Evolutionary conservation across 768 basidiomycete species (phyloP), one percentile per base, ranked within the genome.

Genomic region (Leccinellum luteum): DNA sequence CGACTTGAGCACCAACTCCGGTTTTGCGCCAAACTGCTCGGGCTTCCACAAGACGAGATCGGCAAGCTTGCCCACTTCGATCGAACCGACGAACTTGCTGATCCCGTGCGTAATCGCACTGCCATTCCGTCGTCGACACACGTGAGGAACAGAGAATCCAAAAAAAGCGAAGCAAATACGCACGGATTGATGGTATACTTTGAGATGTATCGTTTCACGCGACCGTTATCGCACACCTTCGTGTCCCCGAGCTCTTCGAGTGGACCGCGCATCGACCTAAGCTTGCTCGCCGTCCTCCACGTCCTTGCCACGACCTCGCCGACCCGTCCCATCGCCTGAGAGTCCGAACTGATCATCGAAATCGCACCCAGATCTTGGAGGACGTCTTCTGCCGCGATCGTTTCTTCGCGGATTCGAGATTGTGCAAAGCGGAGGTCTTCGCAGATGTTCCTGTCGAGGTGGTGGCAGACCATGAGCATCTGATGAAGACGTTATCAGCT

Each of bases 381-480:
- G 17, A 98, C 89, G 68, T 99, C 97, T 72, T 99, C 97, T 1
- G 97, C 97, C 0, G 97, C 97, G 45, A 98, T 89, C 0, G 97
- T 99, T 76, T 98, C 96, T 0, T 85, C 93, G 34, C 97, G 85
- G 65, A 99, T 98, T 34, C 97, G 90, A 8, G 96, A 98, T 62
- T 98, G 95, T 4, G 97, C 96, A 65, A 99, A 99, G 1, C 90
- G 85, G 43, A 98, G 79, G 64, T 99, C 97, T 75, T 99, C 97
- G 1, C 89, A 83, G 62, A 96, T 93, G n/a, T 80, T 82, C 63
- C 79, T 85, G 75, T 97, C 93, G 55, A 99, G 83, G 72, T 99
- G 96, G 71, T 99, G 96, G 72, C 94, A 97, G n/a, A 98, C 94
- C 94, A 98, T 98, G 23, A 98, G 79, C 97, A 98, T 99, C 95